Evolutionary conservation across 768 basidiomycete species (phyloP), one percentile per base, ranked within the genome.

Genomic region (Glaciozyma antarctica): DNA sequence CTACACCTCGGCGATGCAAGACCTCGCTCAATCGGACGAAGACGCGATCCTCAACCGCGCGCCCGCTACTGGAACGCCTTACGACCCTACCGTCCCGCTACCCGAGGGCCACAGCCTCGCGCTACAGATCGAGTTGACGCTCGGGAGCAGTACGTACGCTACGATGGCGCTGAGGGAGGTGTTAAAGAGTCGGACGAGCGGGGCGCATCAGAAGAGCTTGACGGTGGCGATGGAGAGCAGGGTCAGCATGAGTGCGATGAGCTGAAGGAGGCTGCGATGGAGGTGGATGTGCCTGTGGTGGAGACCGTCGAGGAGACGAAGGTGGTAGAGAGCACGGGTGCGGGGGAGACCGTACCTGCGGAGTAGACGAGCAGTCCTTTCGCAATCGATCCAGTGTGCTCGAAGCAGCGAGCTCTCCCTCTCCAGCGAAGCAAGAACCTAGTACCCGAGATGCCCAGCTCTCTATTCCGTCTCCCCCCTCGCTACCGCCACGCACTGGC

Each of bases 141-240:
- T 99, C 21, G 90, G 88, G 19, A 90, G 90, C 10, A 88, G 90
- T 0, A 87, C 90, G 7, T 99, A 97, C 77, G 95, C 95, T 2
- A 99, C 95, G 3, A 99, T 99, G 95, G 94, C 93, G 5, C 76
- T 99, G 71, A 84, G 91, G 49, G 91, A 95, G 78, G 84, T 95
- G 52, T 91, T 92, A 19, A 98, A 97, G 73, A 97, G 93, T 24
- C 91, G 90, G 26, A 73, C 70, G 13, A 57, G 60, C 19, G 53
- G 66, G 0, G 67, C 66, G 43, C 62, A 63, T 48, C 66, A 67
- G 32, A 65, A 61, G 64, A 53, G 28, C 22, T 44, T 65, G 28
- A 71, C 70, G 61, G 58, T 63, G 44, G 49, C 48, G 34, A 71
- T 71, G 70, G 64, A 67, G 59, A 66, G 58, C 22, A 47, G 68